These are phyloP conservation scores for Trichophyton rubrum DNA, from an alignment of 2,329 filamentous ascomycete species.

Conservation along the genomic window DNA sequence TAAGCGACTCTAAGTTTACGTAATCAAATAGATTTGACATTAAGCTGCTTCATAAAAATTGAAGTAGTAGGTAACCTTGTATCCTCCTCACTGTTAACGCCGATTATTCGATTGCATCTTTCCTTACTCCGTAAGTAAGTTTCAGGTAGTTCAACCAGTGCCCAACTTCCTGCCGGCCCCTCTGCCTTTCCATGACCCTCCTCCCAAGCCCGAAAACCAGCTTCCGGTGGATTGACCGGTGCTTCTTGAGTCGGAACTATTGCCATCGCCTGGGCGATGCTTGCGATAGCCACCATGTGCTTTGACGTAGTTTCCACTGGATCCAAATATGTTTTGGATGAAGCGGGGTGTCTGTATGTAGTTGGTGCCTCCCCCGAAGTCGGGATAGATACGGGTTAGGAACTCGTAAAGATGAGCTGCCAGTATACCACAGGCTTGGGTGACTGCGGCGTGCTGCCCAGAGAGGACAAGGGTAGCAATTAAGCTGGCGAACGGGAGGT, in stretches of 20 bases:
- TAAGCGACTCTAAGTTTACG: no score
- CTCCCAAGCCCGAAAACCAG: conserved; percentile 24
- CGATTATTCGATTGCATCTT: no score
- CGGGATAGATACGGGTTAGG: conserved; percentile 72
- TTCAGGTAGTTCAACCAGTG: conserved; percentile 17
- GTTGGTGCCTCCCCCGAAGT: conserved; percentile 73
- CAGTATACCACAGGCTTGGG: conserved; percentile 64
- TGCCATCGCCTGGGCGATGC: conserved; percentile 51
- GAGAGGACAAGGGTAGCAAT: conserved; percentile 57
- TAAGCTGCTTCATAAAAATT: no score
- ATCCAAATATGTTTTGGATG: conserved; percentile 52
- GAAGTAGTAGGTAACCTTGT: no score
- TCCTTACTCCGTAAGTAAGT: no score
- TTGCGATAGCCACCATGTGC: conserved; percentile 38
- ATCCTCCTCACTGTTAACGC: no score
- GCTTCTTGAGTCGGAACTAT: neutral
- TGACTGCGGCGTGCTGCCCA: conserved; percentile 44
- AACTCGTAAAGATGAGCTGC: conserved; percentile 89
- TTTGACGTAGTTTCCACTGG: neutral
- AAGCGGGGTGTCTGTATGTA: conserved; percentile 61
- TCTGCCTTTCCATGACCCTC: conserved; percentile 27
- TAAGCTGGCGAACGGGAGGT: conserved; percentile 70
- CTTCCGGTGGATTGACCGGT: conserved; percentile 8
- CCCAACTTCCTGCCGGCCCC: conserved; percentile 32
- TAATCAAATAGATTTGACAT: no score